Evolutionary conservation across 345 rosid species (phyloP), one percentile per base, ranked within the genome.

Genomic region (Brassica nigra): DNA sequence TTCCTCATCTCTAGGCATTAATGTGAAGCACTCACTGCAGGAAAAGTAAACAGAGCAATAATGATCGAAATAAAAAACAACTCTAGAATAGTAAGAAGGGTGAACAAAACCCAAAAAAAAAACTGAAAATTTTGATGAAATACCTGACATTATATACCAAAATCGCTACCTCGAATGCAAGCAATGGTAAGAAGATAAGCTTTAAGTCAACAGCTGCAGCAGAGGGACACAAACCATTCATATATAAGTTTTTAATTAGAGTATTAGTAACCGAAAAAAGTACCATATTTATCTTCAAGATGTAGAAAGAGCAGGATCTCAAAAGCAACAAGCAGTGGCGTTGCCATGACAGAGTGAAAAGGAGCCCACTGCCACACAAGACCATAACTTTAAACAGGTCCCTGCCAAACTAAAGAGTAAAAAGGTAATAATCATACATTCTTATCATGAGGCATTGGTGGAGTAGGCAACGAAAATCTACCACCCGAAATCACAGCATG

Each of bases 1-100:
- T 85, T 92, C 98, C 64, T 94, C 98, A 84, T 94, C 97, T 76
- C 93, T 96, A 20, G 91, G 93, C 97, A 90, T 89, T 62, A 88
- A 88, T 74, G 93, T 88, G 85, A 92, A 83, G 73, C 95, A 94
- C 92, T 88, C 90, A 87, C 98, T 93, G 81, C 70, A 81, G 57
- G 29, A 30, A 68, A 66, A 1, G 39, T 9, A 30, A 76, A 52
- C 9, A 8, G 9, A 15, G 12, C 63, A 77, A 71, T 15, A 0
- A 49, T 49, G 2, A 16, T 20, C 31, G 11, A 42, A 42, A 67
- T 67, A 33, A 20, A 77, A 61, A 47, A 15, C 27, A 31, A 47
- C 15, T 27, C 58, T 39, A 68, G n/a, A 29, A 23, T 68, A 68
- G 80, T n/a, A 47, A 77, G 7, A 55, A 34, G 49, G 0, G 37